Evolutionary conservation across 2,329 filamentous ascomycete genomes (phyloP).

Genomic region (Fonsecaea nubica): DNA sequence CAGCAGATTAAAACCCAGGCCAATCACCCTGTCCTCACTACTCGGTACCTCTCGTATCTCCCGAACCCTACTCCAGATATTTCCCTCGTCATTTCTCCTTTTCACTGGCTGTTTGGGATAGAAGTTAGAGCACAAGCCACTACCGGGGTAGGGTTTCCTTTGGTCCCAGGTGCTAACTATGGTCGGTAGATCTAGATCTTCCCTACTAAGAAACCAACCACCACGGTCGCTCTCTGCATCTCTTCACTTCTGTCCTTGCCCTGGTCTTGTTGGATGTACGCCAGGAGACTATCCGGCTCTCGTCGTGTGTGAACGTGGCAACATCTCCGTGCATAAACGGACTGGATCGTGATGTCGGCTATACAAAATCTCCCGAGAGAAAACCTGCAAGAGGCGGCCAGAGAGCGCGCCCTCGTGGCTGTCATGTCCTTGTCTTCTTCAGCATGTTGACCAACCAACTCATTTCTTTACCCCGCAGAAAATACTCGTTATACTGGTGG

Average conservation of each 20-base stretch:
- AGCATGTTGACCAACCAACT: background rate
- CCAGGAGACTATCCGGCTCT: constrained; percentile 18
- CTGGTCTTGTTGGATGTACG: background rate
- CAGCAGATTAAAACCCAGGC: background rate
- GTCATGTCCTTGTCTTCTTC: background rate
- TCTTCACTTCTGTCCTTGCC: background rate
- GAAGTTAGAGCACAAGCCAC: background rate
- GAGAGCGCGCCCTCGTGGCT: background rate
- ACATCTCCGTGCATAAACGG: background rate
- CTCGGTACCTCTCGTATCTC: too few species aligned
- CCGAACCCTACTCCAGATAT: background rate
- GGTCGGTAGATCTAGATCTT: constrained; percentile 15
- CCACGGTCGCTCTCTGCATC: background rate
- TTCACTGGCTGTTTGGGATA: background rate
- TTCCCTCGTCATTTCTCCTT: background rate
- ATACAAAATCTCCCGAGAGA: constrained; percentile 5
- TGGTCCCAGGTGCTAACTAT: background rate
- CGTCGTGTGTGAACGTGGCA: constrained; percentile 1
- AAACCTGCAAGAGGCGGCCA: background rate
- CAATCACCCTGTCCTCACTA: too few species aligned
- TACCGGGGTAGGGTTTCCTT: background rate
- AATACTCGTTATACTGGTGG: too few species aligned
- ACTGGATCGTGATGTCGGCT: background rate
- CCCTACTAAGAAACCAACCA: background rate
- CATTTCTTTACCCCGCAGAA: background rate